A percentile compares a stretch with the other conserved stretches of the same genome.
Conservation (phyloP, 352 stramenopile genomes). For the Blastocystis sp. region DNA sequence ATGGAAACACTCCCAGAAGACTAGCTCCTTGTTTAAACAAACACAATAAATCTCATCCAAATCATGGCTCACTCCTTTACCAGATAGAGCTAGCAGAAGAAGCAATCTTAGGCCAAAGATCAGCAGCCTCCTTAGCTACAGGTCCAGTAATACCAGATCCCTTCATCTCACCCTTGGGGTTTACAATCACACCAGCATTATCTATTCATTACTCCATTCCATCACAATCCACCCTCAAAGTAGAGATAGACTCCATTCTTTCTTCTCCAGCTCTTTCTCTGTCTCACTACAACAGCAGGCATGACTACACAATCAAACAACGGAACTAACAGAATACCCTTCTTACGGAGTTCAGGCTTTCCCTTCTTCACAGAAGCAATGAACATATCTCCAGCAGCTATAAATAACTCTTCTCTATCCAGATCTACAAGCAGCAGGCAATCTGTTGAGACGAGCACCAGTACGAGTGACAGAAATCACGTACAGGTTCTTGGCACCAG, state of each 20-base stretch:
- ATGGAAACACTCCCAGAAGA: too few species aligned
- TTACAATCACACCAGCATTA: too few species aligned
- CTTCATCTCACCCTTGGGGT: too few species aligned
- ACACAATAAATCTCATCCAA: background rate
- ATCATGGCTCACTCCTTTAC: conserved; percentile 72
- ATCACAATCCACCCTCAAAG: conserved; percentile 81
- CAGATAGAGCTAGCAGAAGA: conserved; percentile 97
- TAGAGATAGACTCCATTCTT: conserved; percentile 99
- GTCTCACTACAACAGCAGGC: conserved; percentile 93
- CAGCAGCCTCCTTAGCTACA: too few species aligned
- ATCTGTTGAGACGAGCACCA: conserved; percentile 94
- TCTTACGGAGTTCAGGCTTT: conserved; percentile 99
- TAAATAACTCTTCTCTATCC: background rate
- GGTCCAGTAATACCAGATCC: too few species aligned
- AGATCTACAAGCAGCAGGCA: conserved; percentile 83
- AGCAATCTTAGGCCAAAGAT: conserved; percentile 99
- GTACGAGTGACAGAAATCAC: conserved; percentile 99
- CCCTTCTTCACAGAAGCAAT: conserved; percentile 99
- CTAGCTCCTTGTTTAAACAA: background rate
- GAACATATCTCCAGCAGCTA: too few species aligned
- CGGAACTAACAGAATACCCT: conserved; percentile 69
- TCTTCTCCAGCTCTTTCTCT: conserved; percentile 96
- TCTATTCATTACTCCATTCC: conserved; percentile 98
- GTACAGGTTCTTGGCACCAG: too few species aligned
- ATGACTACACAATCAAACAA: conserved; percentile 77